A percentile compares a stretch with the other conserved stretches of the same genome.
Evolutionary conservation across 2,329 filamentous ascomycete genomes (phyloP).

Genomic region (Pestalotiopsis sp.): DNA sequence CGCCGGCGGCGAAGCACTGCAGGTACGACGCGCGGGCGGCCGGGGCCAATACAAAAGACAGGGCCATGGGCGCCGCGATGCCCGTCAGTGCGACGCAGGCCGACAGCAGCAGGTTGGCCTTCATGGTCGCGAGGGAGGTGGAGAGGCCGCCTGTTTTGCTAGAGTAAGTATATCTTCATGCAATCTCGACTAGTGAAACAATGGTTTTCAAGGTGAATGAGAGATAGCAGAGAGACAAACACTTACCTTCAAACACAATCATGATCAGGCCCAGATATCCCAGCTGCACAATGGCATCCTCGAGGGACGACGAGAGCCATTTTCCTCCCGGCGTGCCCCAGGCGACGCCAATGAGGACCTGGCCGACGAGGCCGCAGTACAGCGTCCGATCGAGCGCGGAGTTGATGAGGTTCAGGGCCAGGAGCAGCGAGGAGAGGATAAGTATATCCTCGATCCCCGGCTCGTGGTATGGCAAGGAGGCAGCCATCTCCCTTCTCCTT

Average conservation of each 20-base stretch:
- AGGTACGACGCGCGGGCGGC: slow-evolving; percentile 51
- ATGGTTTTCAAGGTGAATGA: too few relatives aligned
- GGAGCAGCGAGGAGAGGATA: slow-evolving; percentile 59
- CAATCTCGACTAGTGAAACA: neutral
- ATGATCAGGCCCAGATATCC: slow-evolving; percentile 75
- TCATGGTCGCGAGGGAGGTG: slow-evolving; percentile 53
- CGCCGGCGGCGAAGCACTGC: slow-evolving; percentile 72
- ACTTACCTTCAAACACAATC: slow-evolving; percentile 65
- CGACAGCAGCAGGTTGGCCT: slow-evolving; percentile 61
- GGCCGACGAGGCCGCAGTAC: slow-evolving; percentile 72
- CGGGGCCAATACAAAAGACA: slow-evolving; percentile 61
- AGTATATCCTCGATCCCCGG: slow-evolving; percentile 61
- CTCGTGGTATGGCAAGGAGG: slow-evolving; percentile 59
- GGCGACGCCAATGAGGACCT: slow-evolving; percentile 68
- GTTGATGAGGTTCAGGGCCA: slow-evolving; percentile 61
- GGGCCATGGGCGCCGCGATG: slow-evolving; percentile 60
- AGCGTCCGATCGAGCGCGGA: slow-evolving; percentile 56
- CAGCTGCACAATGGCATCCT: slow-evolving; percentile 61
- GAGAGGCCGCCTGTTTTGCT: slow-evolving; percentile 53
- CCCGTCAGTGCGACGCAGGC: slow-evolving; percentile 64
- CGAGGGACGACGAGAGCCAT: slow-evolving; percentile 52
- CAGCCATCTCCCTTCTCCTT: neutral
- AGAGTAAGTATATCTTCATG: neutral
- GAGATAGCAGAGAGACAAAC: too few relatives aligned
- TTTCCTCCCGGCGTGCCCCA: slow-evolving; percentile 68